These are phyloP conservation scores for Cladochytrium tenue DNA, from an alignment of 371 early-diverging fungal species.

Conservation along the genomic window DNA sequence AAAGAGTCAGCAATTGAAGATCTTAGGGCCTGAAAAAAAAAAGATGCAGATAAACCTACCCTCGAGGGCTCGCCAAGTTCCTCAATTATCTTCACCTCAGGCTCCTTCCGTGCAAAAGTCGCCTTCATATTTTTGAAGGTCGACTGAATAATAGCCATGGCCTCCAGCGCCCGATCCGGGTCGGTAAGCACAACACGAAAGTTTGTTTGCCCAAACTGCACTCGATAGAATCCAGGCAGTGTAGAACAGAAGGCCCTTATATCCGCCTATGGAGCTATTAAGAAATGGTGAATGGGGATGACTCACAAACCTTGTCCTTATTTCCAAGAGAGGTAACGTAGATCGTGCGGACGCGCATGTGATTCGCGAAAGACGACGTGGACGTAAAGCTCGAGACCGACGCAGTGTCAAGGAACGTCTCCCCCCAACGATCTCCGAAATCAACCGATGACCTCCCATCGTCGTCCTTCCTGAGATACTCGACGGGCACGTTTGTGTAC, in stretches of 20 bases:
- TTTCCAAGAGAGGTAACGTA: conserved; percentile 18
- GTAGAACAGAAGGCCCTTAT: conserved; percentile 5
- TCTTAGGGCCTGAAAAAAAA: background rate
- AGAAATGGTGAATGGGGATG: background rate
- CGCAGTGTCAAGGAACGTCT: background rate
- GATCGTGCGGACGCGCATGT: conserved; percentile 6
- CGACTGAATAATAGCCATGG: conserved; percentile 12
- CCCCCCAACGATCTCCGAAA: background rate
- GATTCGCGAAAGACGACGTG: no score
- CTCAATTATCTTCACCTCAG: conserved; percentile 24
- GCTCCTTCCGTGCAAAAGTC: conserved; percentile 26
- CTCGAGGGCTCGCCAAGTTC: conserved; percentile 21
- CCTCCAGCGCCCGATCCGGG: conserved; percentile 20
- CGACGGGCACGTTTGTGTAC: background rate
- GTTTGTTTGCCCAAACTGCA: conserved; percentile 25
- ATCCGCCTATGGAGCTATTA: no score
- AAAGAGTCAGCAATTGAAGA: background rate
- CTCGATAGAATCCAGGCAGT: conserved; percentile 29
- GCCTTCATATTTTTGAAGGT: conserved; percentile 12
- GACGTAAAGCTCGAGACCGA: background rate
- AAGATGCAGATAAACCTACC: conserved; percentile 3
- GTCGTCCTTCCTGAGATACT: background rate
- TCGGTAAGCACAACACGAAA: conserved; percentile 25
- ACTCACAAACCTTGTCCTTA: conserved; percentile 18
- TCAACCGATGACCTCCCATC: background rate